Evolutionary conservation across 108 stramenopile genomes (phyloP).

Genomic region (Fistulifera solaris): DNA sequence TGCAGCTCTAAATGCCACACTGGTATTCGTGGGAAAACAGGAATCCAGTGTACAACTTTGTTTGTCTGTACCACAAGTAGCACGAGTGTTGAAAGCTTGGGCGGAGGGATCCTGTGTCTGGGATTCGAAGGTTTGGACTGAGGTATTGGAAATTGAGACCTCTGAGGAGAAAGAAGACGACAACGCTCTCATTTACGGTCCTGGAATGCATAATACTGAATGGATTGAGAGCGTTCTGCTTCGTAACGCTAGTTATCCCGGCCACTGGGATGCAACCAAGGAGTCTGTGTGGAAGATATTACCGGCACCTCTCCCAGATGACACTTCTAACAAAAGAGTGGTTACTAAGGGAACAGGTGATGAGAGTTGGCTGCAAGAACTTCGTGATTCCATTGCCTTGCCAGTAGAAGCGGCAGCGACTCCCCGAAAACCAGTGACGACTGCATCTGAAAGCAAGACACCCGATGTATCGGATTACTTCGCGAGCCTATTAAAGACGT

Average conservation of each 20-base stretch:
- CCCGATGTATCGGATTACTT: too few species aligned
- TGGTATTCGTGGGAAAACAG: slow-evolving; percentile 43
- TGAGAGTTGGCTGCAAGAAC: slow-evolving; percentile 63
- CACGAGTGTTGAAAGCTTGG: neutral
- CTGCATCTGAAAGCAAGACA: too few species aligned
- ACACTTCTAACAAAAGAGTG: neutral
- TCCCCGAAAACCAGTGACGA: too few species aligned
- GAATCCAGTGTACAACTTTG: neutral
- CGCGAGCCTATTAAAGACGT: too few species aligned
- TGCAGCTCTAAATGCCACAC: slow-evolving; percentile 38
- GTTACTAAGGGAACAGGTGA: slow-evolving; percentile 30
- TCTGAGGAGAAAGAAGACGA: slow-evolving; percentile 3
- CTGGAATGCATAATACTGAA: slow-evolving; percentile 62
- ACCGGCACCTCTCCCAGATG: slow-evolving; percentile 13
- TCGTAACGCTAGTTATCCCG: slow-evolving; percentile 73
- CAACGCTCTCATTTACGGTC: slow-evolving; percentile 24
- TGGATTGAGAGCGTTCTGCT: slow-evolving; percentile 59
- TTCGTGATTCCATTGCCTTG: slow-evolving; percentile 53
- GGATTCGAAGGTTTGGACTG: slow-evolving; percentile 1
- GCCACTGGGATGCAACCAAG: slow-evolving; percentile 74
- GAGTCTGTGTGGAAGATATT: slow-evolving; percentile 62
- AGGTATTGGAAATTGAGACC: slow-evolving; percentile 6
- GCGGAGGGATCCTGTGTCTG: neutral
- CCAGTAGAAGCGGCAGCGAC: neutral
- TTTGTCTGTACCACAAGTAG: neutral